Evolutionary conservation across 306 rosid species (phyloP).

Genomic region (Canavalia ensiformis): DNA sequence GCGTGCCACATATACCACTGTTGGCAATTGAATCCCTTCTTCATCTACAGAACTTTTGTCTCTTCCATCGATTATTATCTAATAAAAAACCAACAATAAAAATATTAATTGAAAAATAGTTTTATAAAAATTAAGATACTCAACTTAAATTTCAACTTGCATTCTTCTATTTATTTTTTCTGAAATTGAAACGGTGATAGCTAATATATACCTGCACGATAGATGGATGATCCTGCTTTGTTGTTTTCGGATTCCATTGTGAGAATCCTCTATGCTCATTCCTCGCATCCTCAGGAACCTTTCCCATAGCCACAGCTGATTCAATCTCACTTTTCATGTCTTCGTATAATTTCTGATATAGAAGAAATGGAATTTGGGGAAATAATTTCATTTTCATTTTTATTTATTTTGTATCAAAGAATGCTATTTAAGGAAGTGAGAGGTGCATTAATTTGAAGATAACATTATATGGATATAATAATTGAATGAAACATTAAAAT

Average conservation of each 20-base stretch:
- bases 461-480: not conserved
- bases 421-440: too few relatives aligned
- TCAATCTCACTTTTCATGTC: constrained; percentile 72
- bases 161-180: too few relatives aligned
- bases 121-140: not conserved
- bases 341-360: constrained; percentile 65
- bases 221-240: constrained; percentile 71
- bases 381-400: not conserved
- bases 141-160: too few relatives aligned
- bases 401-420: too few relatives aligned
- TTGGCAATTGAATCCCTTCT: constrained; percentile 63
- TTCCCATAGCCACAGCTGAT: constrained; percentile 46
- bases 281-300: constrained; percentile 56
- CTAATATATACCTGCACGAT: constrained; percentile 63
- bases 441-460: too few relatives aligned
- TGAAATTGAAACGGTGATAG: not conserved
- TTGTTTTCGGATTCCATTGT: constrained; percentile 63
- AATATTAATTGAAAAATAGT: not conserved
- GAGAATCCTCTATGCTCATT: constrained; percentile 59
- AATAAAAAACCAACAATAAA: not conserved
- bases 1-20: constrained; percentile 70
- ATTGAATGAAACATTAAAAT: not conserved
- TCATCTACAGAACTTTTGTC: constrained; percentile 54
- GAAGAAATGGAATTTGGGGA: not conserved
- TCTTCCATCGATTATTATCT: constrained; percentile 73